phyloP scores from a whole-genome alignment of 768 basidiomycete species.

The Calocera viscosa region DNA sequence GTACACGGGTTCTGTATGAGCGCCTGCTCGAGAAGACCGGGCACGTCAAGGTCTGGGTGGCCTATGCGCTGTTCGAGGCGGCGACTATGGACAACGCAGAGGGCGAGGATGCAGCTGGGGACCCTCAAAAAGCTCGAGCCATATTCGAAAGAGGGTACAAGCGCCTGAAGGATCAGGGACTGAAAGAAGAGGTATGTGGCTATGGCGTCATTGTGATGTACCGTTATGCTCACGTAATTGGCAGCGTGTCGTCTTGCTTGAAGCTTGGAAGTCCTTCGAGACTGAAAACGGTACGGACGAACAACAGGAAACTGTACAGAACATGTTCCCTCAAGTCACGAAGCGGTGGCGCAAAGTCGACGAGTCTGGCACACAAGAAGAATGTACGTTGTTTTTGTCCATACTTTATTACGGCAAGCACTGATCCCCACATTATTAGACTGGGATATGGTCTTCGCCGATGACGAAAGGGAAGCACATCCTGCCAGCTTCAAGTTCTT shows the following conservation, averaged over 20 bases:
- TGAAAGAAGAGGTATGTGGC: conserved; percentile 73
- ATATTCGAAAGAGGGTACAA: conserved; percentile 83
- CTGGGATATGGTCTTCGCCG: conserved; percentile 90
- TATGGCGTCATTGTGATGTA: background rate
- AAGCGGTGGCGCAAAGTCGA: conserved; percentile 75
- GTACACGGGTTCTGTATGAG: conserved; percentile 76
- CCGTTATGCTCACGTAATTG: background rate
- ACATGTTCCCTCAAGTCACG: conserved; percentile 85
- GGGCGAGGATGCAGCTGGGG: conserved; percentile 48
- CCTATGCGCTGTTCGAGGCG: conserved; percentile 86
- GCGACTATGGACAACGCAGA: conserved; percentile 68
- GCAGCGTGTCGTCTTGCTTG: conserved; percentile 80
- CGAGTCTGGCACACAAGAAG: conserved; percentile 77
- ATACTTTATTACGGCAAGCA: no score
- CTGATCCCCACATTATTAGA: no score
- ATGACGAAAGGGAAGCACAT: conserved; percentile 89
- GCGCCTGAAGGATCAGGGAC: conserved; percentile 62
- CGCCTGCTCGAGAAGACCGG: conserved; percentile 72
- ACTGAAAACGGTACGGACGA: conserved; percentile 59
- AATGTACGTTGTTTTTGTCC: conserved; percentile 32
- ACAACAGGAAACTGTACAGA: conserved; percentile 70
- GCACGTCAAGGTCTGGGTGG: conserved; percentile 95
- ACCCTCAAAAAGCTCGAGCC: conserved; percentile 52
- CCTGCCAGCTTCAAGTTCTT: conserved; percentile 91
- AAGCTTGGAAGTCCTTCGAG: conserved; percentile 94